A percentile compares a stretch with the other conserved stretches of the same genome.
Conservation (phyloP, 768 basidiomycete genomes). For the Pulveroboletus frians region DNA sequence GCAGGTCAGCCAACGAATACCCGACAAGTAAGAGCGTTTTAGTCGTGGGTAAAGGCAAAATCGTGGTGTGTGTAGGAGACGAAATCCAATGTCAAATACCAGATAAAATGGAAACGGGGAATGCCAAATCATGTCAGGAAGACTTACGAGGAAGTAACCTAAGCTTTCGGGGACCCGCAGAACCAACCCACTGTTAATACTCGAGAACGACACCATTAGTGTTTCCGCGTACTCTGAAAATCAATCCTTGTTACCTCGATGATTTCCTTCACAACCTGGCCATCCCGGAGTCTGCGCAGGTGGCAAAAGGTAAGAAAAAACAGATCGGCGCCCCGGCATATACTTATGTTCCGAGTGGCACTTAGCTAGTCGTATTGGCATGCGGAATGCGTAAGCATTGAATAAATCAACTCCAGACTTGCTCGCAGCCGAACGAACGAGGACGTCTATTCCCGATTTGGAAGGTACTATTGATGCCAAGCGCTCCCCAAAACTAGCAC, state of each 20-base stretch:
- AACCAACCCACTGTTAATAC: background rate
- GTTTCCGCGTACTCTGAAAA: background rate
- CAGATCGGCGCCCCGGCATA: background rate
- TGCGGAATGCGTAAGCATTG: constrained; percentile 3
- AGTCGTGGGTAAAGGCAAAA: constrained; percentile 4
- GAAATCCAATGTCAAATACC: constrained; percentile 3
- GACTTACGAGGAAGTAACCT: constrained; percentile 11
- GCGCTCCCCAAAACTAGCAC: too few species aligned
- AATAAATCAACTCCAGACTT: background rate
- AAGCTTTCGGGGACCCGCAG: constrained; percentile 1
- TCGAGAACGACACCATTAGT: background rate
- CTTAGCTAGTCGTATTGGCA: background rate
- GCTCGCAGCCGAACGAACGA: background rate
- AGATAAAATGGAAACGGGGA: background rate
- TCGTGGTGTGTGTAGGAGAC: background rate
- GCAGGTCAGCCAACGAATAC: background rate
- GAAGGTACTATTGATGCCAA: background rate
- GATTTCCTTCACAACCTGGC: constrained; percentile 2
- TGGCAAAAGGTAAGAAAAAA: constrained; percentile 11
- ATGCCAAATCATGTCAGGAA: constrained; percentile 2
- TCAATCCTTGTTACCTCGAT: background rate
- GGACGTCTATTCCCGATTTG: background rate
- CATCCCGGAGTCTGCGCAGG: constrained; percentile 6
- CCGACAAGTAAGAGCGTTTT: constrained; percentile 3
- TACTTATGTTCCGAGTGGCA: background rate